These are phyloP conservation scores for Xerophyta viscosa DNA, from an alignment of 106 monocot species.

Conservation along the genomic window DNA sequence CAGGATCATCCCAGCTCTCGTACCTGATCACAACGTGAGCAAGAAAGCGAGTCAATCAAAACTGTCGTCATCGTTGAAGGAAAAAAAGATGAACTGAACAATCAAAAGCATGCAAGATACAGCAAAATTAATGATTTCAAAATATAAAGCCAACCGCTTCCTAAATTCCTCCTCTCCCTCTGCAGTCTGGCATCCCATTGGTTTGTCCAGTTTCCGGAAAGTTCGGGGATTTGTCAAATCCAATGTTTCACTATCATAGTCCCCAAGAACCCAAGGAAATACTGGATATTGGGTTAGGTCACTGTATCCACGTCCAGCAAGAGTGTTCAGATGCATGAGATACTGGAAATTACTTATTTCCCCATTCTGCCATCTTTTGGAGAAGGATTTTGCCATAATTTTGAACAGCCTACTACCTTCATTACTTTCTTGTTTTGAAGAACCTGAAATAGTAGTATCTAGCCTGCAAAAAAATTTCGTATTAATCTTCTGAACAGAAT, in stretches of 20 bases:
- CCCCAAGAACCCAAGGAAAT: conserved; percentile 98
- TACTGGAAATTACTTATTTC: conserved; percentile 99
- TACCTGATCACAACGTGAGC: conserved; percentile 39
- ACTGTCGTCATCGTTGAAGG: no score
- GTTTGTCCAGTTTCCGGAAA: conserved; percentile 91
- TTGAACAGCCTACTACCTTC: conserved; percentile 91
- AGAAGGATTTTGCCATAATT: conserved; percentile 82
- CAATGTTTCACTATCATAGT: conserved; percentile 84
- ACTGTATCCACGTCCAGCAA: conserved; percentile 98
- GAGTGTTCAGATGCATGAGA: conserved; percentile 97
- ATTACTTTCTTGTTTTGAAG: conserved; percentile 74
- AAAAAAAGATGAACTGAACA: no score
- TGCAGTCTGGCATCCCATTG: conserved; percentile 94
- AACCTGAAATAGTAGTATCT: conserved; percentile 88
- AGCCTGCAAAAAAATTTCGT: conserved; percentile 36
- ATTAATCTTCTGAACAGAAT: neutral
- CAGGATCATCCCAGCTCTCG: conserved; percentile 99
- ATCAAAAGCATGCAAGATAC: no score
- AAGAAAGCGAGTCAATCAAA: neutral
- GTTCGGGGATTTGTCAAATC: conserved; percentile 65
- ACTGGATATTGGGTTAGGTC: conserved; percentile 99
- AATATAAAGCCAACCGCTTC: conserved; percentile 50
- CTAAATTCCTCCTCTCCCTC: conserved; percentile 92
- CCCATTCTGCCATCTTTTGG: conserved; percentile 98
- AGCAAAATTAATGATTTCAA: neutral